These are phyloP conservation scores for Xylaria sp. DNA, from an alignment of 2,329 filamentous ascomycete genomes.

Conservation along the genomic window DNA sequence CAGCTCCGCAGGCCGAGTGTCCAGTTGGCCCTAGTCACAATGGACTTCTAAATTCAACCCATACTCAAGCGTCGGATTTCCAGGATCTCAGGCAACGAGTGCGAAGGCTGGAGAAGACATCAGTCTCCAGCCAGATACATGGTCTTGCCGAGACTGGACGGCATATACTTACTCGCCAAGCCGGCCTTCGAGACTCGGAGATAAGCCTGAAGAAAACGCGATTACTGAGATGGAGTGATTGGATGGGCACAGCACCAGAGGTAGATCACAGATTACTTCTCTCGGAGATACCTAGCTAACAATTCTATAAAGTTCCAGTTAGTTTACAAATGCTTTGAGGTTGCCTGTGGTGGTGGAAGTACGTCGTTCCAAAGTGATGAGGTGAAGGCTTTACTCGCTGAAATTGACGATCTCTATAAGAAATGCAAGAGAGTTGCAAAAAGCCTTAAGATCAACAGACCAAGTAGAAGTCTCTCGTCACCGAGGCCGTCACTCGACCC, in stretches of 20 bases:
- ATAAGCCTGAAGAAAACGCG: constrained; percentile 53
- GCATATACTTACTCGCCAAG: constrained; percentile 44
- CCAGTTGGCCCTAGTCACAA: neutral
- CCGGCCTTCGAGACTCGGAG: constrained; percentile 43
- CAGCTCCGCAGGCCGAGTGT: neutral
- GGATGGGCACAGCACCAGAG: constrained; percentile 49
- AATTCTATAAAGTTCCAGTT: constrained; percentile 43
- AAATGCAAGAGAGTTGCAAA: constrained; percentile 52
- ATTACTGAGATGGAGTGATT: constrained; percentile 49
- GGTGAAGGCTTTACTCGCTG: constrained; percentile 40
- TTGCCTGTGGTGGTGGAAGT: constrained; percentile 37
- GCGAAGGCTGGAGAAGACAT: constrained; percentile 39
- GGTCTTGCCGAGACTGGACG: constrained; percentile 40
- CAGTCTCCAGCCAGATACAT: constrained; percentile 33
- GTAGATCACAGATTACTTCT: constrained; percentile 39
- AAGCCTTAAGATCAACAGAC: constrained; percentile 49
- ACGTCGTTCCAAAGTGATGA: constrained; percentile 41
- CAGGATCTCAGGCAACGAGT: constrained; percentile 39
- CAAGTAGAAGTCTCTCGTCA: constrained; percentile 47
- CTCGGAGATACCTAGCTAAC: constrained; percentile 25
- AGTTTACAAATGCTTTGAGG: constrained; percentile 48
- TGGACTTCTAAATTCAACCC: constrained; percentile 13
- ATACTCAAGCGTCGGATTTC: constrained; percentile 31
- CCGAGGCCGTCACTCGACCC: constrained; percentile 42
- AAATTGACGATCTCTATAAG: constrained; percentile 48